phyloP scores from a whole-genome alignment of 345 rosid species.

The Salix koriyanagi region DNA sequence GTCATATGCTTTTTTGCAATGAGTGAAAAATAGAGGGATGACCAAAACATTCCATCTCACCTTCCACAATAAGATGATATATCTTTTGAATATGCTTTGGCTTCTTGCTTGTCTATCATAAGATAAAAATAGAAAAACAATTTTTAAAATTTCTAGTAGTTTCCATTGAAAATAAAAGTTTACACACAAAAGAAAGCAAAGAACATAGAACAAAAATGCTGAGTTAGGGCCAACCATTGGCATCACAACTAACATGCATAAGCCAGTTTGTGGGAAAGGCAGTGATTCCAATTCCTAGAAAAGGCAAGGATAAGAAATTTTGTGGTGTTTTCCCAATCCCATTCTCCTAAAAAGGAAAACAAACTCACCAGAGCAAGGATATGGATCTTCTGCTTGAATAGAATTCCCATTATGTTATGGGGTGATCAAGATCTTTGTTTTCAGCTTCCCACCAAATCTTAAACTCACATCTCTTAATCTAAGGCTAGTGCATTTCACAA shows the following conservation, averaged over 20 bases:
- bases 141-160: background rate
- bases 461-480: background rate
- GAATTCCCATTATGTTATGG: background rate
- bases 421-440: background rate
- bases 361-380: background rate
- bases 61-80: conserved; percentile 91
- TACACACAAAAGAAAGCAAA: background rate
- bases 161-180: background rate
- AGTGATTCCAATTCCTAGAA: background rate
- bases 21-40: background rate
- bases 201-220: conserved; percentile 14
- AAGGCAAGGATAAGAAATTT: background rate
- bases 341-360: background rate
- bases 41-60: conserved; percentile 35
- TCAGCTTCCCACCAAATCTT: background rate
- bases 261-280: background rate
- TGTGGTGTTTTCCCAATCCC: background rate
- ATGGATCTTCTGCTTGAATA: background rate
- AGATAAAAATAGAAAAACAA: conserved; percentile 10
- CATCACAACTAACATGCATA: background rate
- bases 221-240: conserved; percentile 3
- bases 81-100: conserved; percentile 76
- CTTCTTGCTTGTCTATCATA: conserved; percentile 78
- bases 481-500: background rate
- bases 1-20: background rate